These are phyloP conservation scores for Clonostachys sp. DNA, from an alignment of 2,329 filamentous ascomycete genomes.

Conservation along the genomic window DNA sequence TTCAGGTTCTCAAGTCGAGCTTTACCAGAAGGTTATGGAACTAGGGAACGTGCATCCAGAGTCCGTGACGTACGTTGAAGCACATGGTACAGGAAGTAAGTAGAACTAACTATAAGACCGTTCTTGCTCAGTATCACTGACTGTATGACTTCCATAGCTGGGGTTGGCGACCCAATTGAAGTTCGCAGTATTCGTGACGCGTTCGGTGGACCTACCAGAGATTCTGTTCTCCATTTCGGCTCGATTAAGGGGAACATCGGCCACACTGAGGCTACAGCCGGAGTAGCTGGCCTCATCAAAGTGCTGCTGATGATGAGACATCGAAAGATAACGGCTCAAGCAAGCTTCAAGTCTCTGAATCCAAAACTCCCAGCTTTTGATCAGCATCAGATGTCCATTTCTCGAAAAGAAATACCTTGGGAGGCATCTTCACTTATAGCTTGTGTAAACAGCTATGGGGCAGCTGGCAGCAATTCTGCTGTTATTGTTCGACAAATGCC, in stretches of 20 bases:
- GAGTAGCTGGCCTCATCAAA: constrained; percentile 4
- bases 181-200: constrained; percentile 29
- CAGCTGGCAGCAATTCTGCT: constrained; percentile 2
- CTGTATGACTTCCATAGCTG: constrained; percentile 29
- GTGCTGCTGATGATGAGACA: constrained; percentile 6
- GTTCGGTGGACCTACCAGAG: constrained; percentile 10
- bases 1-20: constrained; percentile 1
- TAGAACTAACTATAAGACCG: too few relatives aligned
- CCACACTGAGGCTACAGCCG: constrained; percentile 11
- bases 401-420: constrained; percentile 31
- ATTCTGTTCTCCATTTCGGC: constrained; percentile 30
- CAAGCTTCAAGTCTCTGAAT: constrained; percentile 1
- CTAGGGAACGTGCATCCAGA: constrained; percentile 14
- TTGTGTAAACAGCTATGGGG: background rate
- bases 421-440: background rate
- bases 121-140: constrained; percentile 21
- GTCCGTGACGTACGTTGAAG: constrained; percentile 15
- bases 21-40: constrained; percentile 24
- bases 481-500: background rate
- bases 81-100: constrained; percentile 27
- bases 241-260: constrained; percentile 42
- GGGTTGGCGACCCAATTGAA: constrained; percentile 37
- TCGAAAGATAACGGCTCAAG: constrained; percentile 8
- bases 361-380: background rate
- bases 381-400: constrained; percentile 17